phyloP scores from a whole-genome alignment of 2,329 filamentous ascomycete species.

The Elsinoe ampelina region DNA sequence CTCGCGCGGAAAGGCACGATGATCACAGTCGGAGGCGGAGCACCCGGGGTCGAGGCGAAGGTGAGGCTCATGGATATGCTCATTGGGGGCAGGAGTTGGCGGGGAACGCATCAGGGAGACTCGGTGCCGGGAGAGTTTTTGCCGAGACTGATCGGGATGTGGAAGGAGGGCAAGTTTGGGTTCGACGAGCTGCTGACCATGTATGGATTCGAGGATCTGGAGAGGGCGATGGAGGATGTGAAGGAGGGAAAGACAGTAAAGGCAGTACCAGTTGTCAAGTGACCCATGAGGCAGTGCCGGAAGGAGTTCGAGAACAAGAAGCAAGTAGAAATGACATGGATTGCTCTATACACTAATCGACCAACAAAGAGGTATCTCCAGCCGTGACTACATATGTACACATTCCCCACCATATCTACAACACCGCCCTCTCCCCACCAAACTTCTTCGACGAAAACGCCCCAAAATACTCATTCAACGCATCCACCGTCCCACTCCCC shows the following conservation, averaged over 20 bases:
- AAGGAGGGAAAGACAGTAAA: conserved; percentile 18
- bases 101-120: conserved; percentile 22
- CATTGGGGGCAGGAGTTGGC: conserved; percentile 17
- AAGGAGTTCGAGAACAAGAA: not conserved
- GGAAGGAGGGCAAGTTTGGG: conserved; percentile 18
- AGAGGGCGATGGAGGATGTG: conserved; percentile 17
- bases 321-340: not conserved
- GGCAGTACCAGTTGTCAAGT: conserved; percentile 18
- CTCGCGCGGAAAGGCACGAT: conserved; percentile 18
- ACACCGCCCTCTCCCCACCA: conserved; percentile 24
- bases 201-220: conserved; percentile 19
- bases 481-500: conserved; percentile 70
- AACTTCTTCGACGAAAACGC: conserved; percentile 57
- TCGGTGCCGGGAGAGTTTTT: conserved; percentile 18
- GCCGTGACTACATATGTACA: conserved; percentile 8
- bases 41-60: conserved; percentile 15
- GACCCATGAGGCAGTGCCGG: not conserved
- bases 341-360: not conserved
- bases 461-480: conserved; percentile 75
- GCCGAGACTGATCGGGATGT: conserved; percentile 18
- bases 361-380: conserved; percentile 8
- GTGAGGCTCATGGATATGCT: conserved; percentile 16
- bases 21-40: conserved; percentile 19
- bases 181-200: conserved; percentile 18
- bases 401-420: conserved; percentile 16